Evolutionary conservation across 2,329 filamentous ascomycete genomes (phyloP), one percentile per base, ranked within the genome.

Genomic region (Aspergillus awamori): DNA sequence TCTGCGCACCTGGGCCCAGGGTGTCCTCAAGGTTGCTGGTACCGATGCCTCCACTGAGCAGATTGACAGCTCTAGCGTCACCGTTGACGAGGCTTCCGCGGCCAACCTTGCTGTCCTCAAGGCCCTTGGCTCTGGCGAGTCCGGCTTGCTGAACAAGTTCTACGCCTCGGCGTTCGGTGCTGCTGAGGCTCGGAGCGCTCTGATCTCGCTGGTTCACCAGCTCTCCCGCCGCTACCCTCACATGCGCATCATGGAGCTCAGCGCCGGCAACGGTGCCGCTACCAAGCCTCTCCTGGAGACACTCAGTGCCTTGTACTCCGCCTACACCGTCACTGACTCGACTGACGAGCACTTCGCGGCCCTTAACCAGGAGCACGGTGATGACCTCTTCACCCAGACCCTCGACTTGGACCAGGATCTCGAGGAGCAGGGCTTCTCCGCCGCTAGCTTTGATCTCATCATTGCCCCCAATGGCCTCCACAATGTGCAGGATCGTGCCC

Each of bases 241-340:
- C n/a, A 70, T 79, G 56, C 76, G 77, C 3, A 74, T 83, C 28
- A 61, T 83, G 4, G 80, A 82, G 53, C 74, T 74, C 15, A 72
- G 68, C n/a, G 80, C 77, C 8, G 81, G 81, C 1, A 81, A 79
- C 4, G 81, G 80, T 3, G 75, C 74, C 11, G 72, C 79, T 0
- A 83, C 81, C 0, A 66, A 71, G 3, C 58, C 55, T 1, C 67
- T 82, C 6, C 65, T 83, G 2, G 57, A 66, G 3, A 49, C 57
- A 2, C 62, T 81, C 15, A 72, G 68, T 2, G 13, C 64, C 1
- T 20, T n/a, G 1, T 78, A 74, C 38, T 63, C 63, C 5, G 69
- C 67, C 0, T 83, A 83, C 65, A 79, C 76, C 0, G 83, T 73
- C 67, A 83, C 82, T 0, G 81, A 83, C 59, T 73, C 82, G 7